Evolutionary conservation across 768 basidiomycete species (phyloP), one percentile per base, ranked within the genome.

Genomic region (Tricholoma saponaceum): DNA sequence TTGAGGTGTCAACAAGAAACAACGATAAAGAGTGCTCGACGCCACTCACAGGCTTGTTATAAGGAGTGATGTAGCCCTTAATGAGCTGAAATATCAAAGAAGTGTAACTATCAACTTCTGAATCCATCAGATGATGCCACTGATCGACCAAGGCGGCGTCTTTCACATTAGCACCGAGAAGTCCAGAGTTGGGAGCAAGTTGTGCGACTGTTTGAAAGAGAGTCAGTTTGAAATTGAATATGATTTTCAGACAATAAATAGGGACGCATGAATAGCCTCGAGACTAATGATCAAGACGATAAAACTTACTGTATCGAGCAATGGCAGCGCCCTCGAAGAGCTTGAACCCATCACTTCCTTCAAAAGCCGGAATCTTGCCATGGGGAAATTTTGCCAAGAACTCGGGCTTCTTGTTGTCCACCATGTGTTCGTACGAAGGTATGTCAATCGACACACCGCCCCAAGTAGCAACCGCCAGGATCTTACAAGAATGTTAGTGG

Each of bases 341-440:
- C 66, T 79, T 81, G 80, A 92, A 82, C 57, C 92, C 91, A 69
- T 92, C 83, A 13, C 76, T 71, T 49, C 81, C 77, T 69, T 93
- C 90, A 56, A 88, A 81, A 20, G 86, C 86, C 32, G 95, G 95
- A 63, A 95, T 83, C 78, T 92, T 90, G 53, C 89, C 87, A 58
- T 79, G 79, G 41, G 88, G 85, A 72, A 92, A 95, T 72, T 94
- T 92, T 47, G 67, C 68, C 47, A 84, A 68, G 72, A 85, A 92
- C 30, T 85, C 86, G 0, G 87, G 79, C 66, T 82, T 83, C 69
- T 82, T 83, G 78, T 90, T 90, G 68, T 83, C 80, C 60, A 85
- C 79, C 57, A 71, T 74, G 67, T 87, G 85, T 54, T 75, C 77
- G 69, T 89, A 90, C 52, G 62, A 64, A n/a, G 82, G 79, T 53